Conservation (phyloP, 371 early-diverging fungal species). For the Fennellomyces sp. region DNA sequence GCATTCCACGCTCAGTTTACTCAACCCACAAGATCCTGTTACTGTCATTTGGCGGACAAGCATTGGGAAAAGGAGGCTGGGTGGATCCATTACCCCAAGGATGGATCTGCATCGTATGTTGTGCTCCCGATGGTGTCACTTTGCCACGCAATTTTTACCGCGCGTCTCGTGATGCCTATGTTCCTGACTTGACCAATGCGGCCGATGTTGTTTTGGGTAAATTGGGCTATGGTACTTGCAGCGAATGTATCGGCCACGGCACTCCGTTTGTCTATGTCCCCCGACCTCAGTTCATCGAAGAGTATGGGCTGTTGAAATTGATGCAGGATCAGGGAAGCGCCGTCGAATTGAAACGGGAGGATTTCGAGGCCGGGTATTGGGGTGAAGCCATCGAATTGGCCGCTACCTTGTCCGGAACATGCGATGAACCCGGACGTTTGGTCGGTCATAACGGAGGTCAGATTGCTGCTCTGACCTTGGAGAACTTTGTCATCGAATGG, state of each 20-base stretch:
- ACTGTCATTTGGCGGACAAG: conserved; percentile 80
- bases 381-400: conserved; percentile 46
- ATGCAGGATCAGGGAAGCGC: conserved; percentile 69
- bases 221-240: conserved; percentile 82
- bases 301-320: conserved; percentile 67
- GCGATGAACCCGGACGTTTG: conserved; percentile 32
- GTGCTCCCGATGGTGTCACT: conserved; percentile 53
- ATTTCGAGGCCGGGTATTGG: conserved; percentile 69
- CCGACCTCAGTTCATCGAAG: conserved; percentile 81
- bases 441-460: conserved; percentile 62
- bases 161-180: conserved; percentile 67
- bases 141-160: conserved; percentile 62
- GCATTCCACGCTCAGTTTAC: conserved; percentile 61
- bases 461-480: conserved; percentile 50
- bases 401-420: conserved; percentile 35
- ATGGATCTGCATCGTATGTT: conserved; percentile 80
- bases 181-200: conserved; percentile 78
- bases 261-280: conserved; percentile 79
- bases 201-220: conserved; percentile 80
- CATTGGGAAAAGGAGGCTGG: conserved; percentile 51
- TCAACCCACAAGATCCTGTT: conserved; percentile 62
- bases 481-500: conserved; percentile 52
- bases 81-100: conserved; percentile 67
- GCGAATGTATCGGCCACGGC: conserved; percentile 75
- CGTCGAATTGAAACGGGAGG: conserved; percentile 62